Conservation (phyloP, 805 yeast genomes). For the Pichia thaimueangensis region DNA sequence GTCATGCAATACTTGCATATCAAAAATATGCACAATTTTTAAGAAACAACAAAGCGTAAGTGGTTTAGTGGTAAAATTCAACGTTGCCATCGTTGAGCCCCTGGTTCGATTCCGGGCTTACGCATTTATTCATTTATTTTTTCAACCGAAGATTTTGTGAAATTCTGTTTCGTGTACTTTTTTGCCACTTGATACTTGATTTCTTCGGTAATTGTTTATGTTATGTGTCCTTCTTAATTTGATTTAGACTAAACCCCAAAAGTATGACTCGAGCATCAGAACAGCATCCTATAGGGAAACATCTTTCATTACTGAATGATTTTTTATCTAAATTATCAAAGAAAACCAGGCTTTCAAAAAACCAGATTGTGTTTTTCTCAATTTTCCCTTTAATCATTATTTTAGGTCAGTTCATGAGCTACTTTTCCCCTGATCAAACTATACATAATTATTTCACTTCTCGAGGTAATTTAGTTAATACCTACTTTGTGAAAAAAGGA, state of each 20-base stretch:
- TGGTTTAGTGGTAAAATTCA: constrained; percentile 26
- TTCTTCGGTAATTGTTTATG: no score
- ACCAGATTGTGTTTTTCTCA: constrained; percentile 3
- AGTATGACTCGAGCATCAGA: no score
- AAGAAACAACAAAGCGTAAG: no score
- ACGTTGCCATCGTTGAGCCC: constrained; percentile 27
- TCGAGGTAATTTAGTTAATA: constrained; percentile 67
- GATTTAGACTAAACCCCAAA: no score
- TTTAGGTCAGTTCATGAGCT: constrained; percentile 46
- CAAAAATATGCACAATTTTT: no score
- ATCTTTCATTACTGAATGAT: neutral
- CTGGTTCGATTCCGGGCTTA: constrained; percentile 27
- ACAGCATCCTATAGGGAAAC: constrained; percentile 1
- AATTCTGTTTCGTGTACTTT: no score
- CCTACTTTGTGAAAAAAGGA: constrained; percentile 75
- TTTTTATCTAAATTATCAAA: neutral
- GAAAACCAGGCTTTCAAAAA: constrained; percentile 1
- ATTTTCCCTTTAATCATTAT: constrained; percentile 38
- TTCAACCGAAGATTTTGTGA: no score
- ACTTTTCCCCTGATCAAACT: constrained; percentile 38
- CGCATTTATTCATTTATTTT: constrained; percentile 13
- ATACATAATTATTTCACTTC: constrained; percentile 46
- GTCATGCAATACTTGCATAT: no score
- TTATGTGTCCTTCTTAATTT: no score
- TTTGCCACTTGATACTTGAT: no score